phyloP scores from a whole-genome alignment of 192 early-diverging fungal species.

The Mortierella hygrophila region DNA sequence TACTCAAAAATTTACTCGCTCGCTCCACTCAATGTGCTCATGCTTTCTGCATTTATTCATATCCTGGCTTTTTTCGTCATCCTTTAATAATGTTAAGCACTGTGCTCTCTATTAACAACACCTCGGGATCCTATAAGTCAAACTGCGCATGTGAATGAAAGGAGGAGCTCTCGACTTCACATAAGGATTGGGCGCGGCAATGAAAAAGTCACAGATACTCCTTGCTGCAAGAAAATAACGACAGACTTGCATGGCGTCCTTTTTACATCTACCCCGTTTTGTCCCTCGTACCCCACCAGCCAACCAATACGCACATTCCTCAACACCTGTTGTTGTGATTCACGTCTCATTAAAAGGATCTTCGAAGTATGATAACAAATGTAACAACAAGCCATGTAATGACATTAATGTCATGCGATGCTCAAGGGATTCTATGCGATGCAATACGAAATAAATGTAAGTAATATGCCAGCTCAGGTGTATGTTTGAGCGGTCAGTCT shows the following conservation, averaged over 20 bases:
- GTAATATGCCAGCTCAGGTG: neutral
- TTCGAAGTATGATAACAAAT: neutral
- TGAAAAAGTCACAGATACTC: neutral
- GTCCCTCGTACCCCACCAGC: neutral
- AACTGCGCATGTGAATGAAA: neutral
- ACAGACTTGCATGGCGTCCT: neutral
- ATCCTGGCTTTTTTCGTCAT: too few relatives aligned
- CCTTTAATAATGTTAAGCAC: too few relatives aligned
- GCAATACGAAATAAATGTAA: neutral
- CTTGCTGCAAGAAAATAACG: neutral
- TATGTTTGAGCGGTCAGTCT: neutral
- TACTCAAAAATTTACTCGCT: too few relatives aligned
- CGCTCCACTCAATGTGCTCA: too few relatives aligned
- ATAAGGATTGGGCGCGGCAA: neutral
- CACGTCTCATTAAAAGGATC: neutral
- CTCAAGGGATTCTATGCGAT: neutral
- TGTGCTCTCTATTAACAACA: too few relatives aligned
- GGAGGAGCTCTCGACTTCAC: neutral
- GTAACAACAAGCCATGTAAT: neutral
- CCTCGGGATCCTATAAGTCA: too few relatives aligned
- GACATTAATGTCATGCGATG: neutral
- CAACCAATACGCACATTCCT: neutral
- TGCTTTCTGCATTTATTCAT: too few relatives aligned
- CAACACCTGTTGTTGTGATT: neutral
- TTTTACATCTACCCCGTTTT: neutral